phyloP scores from a whole-genome alignment of 2,329 filamentous ascomycete species.

The Cercospora sp. region DNA sequence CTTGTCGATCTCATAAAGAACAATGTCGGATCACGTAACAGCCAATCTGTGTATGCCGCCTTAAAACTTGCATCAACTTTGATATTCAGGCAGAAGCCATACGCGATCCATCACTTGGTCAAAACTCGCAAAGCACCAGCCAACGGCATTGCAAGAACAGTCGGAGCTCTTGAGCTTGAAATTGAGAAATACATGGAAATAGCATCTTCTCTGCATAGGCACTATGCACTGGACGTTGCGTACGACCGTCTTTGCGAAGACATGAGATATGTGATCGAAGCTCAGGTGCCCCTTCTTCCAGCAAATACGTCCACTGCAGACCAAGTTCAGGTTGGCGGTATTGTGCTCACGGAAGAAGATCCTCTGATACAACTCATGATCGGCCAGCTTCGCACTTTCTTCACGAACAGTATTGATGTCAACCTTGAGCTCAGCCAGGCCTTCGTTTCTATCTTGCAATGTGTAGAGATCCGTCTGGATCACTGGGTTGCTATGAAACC shows the following conservation, averaged over 20 bases:
- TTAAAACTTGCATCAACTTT: slow-evolving; percentile 85
- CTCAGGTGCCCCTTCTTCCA: slow-evolving; percentile 29
- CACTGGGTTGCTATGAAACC: slow-evolving; percentile 73
- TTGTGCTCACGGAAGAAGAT: slow-evolving; percentile 53
- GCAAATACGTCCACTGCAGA: background rate
- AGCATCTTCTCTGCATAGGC: slow-evolving; percentile 67
- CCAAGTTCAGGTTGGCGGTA: slow-evolving; percentile 9
- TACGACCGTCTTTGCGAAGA: slow-evolving; percentile 74
- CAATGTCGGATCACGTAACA: slow-evolving; percentile 78
- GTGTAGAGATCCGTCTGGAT: slow-evolving; percentile 80
- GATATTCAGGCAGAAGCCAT: slow-evolving; percentile 81
- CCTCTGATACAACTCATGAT: slow-evolving; percentile 55
- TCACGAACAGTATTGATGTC: slow-evolving; percentile 86
- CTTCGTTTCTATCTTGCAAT: slow-evolving; percentile 78
- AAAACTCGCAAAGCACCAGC: slow-evolving; percentile 62
- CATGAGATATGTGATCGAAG: slow-evolving; percentile 46
- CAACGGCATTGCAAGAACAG: slow-evolving; percentile 62
- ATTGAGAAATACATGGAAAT: slow-evolving; percentile 70
- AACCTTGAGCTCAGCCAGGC: slow-evolving; percentile 86
- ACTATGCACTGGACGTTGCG: slow-evolving; percentile 69
- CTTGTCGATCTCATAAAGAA: slow-evolving; percentile 86
- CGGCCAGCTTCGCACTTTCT: slow-evolving; percentile 73
- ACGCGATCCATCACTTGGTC: slow-evolving; percentile 76
- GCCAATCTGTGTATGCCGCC: slow-evolving; percentile 86
- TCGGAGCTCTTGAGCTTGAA: slow-evolving; percentile 74